Evolutionary conservation across 2,329 filamentous ascomycete genomes (phyloP).

Genomic region (Monosporascus sp.): DNA sequence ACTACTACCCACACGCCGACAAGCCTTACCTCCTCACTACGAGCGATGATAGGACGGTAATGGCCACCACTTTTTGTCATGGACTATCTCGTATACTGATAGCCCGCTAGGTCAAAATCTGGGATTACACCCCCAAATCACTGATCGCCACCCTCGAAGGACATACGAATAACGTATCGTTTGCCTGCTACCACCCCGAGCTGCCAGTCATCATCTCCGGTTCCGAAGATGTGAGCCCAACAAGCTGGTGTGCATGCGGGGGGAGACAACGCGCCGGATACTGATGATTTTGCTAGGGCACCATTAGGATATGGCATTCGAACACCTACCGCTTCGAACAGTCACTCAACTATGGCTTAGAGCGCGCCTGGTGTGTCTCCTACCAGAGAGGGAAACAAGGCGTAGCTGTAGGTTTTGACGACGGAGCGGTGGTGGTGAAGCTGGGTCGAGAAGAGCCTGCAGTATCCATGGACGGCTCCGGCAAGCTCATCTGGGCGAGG

Average conservation of each 20-base stretch:
- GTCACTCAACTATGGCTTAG: slow-evolving; percentile 89
- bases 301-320: slow-evolving; percentile 96
- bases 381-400: slow-evolving; percentile 94
- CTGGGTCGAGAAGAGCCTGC: slow-evolving; percentile 96
- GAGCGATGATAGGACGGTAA: slow-evolving; percentile 84
- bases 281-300: slow-evolving; percentile 38
- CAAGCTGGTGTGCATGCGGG: background rate
- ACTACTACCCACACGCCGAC: slow-evolving; percentile 74
- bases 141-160: slow-evolving; percentile 94
- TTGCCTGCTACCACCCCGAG: slow-evolving; percentile 96
- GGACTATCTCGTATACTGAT: background rate
- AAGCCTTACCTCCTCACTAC: slow-evolving; percentile 90
- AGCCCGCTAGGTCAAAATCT: slow-evolving; percentile 65
- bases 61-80: background rate
- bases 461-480: slow-evolving; percentile 93
- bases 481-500: slow-evolving; percentile 92
- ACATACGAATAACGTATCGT: slow-evolving; percentile 96
- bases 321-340: slow-evolving; percentile 97
- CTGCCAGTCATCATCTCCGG: slow-evolving; percentile 95
- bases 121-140: slow-evolving; percentile 98
- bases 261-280: background rate
- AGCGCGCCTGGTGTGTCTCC: slow-evolving; percentile 95
- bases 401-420: slow-evolving; percentile 92
- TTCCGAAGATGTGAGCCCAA: slow-evolving; percentile 67
- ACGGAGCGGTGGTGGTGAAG: slow-evolving; percentile 95